Percentiles rank a stretch among this genome's conserved stretches.
Evolutionary conservation across 1,284 basidiomycete genomes (phyloP).

Genomic region (Binderoboletus segoi): DNA sequence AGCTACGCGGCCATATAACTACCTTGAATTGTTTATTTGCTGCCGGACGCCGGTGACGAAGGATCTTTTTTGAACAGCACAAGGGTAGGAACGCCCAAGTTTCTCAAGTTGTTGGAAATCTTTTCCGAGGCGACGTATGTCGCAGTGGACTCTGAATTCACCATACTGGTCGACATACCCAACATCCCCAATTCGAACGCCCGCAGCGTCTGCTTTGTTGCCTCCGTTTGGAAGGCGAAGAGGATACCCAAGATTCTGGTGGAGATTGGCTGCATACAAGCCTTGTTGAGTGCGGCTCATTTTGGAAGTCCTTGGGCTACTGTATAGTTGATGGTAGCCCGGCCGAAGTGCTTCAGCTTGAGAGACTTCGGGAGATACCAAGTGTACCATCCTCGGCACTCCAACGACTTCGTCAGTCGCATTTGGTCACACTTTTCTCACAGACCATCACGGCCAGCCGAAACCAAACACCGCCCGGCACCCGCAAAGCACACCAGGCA

Average conservation of each 20-base stretch:
- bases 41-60: neutral
- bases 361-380: too few relatives aligned
- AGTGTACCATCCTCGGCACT: too few relatives aligned
- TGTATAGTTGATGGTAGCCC: too few relatives aligned
- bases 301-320: neutral
- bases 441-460: too few relatives aligned
- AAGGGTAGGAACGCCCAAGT: neutral
- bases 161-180: conserved; percentile 3
- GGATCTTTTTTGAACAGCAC: neutral
- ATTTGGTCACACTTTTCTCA: too few relatives aligned
- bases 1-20: neutral
- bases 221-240: conserved; percentile 2
- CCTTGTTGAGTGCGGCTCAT: neutral
- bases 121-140: neutral
- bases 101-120: neutral
- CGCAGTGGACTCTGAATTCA: conserved; percentile 9
- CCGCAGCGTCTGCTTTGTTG: neutral
- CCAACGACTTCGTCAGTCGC: too few relatives aligned
- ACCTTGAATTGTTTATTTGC: neutral
- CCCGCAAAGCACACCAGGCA: too few relatives aligned
- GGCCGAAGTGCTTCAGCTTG: too few relatives aligned
- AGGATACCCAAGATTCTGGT: conserved; percentile 10
- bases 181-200: conserved; percentile 14
- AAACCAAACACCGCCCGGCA: too few relatives aligned
- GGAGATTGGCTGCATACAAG: conserved; percentile 8